Percentiles rank a stretch among this genome's conserved stretches.
Evolutionary conservation across 371 early-diverging fungal genomes (phyloP).

Genomic region (Syncephalastrum sp.): DNA sequence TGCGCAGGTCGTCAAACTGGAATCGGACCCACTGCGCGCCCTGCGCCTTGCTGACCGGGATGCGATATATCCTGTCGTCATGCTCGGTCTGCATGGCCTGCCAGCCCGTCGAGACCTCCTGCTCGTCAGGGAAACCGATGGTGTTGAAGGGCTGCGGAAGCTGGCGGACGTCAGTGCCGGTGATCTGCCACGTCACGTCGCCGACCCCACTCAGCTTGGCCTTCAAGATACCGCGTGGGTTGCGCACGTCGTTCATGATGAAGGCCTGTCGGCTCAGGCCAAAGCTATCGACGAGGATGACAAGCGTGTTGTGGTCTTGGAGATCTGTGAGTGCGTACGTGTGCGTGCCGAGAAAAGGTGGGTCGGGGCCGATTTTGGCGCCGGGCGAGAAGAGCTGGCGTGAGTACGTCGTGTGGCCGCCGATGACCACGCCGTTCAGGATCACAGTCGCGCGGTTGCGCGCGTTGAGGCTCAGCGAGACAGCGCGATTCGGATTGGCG

Average conservation of each 20-base stretch:
- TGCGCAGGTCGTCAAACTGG: constrained; percentile 31
- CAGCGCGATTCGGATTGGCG: constrained; percentile 16
- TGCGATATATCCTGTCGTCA: constrained; percentile 8
- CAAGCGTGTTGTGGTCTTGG: constrained; percentile 48
- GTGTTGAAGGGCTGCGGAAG: constrained; percentile 56
- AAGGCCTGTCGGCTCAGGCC: constrained; percentile 76
- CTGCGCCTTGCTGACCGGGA: constrained; percentile 20
- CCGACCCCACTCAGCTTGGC: constrained; percentile 51
- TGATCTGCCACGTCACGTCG: constrained; percentile 61
- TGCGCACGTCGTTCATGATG: constrained; percentile 75
- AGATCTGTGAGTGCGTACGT: constrained; percentile 46
- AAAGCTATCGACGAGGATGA: constrained; percentile 76
- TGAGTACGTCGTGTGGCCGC: constrained; percentile 80
- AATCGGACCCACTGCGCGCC: constrained; percentile 42
- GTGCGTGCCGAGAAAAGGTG: constrained; percentile 48
- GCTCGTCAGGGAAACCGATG: constrained; percentile 79
- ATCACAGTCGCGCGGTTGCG: constrained; percentile 72
- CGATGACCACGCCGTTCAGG: constrained; percentile 67
- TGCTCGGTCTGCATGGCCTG: constrained; percentile 13
- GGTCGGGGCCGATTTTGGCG: constrained; percentile 76
- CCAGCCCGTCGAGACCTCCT: constrained; percentile 18
- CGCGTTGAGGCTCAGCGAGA: constrained; percentile 58
- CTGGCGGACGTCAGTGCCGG: constrained; percentile 74
- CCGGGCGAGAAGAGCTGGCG: constrained; percentile 61
- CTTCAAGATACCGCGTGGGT: constrained; percentile 72